These are phyloP conservation scores for Fusarium pseudograminearum DNA, from an alignment of 2,329 filamentous ascomycete genomes.

Conservation along the genomic window DNA sequence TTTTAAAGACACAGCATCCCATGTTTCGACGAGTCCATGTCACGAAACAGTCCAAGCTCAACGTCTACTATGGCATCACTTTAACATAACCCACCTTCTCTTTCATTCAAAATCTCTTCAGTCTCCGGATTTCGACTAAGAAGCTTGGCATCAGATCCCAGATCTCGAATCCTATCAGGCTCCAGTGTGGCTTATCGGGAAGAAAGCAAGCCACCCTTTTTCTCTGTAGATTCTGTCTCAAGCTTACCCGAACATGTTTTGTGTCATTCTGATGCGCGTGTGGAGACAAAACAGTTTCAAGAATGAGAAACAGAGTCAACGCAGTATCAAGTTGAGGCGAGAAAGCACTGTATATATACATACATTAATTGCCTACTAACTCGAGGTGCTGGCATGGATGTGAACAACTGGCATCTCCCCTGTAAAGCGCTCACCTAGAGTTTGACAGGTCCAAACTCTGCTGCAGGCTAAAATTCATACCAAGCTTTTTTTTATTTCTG, in stretches of 20 bases:
- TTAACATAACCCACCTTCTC: neutral
- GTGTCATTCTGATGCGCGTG: constrained; percentile 7
- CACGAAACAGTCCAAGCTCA: neutral
- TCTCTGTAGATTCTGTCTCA: constrained; percentile 25
- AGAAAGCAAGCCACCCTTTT: constrained; percentile 21
- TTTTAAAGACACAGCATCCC: neutral
- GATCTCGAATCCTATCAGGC: constrained; percentile 1
- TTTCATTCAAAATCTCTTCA: neutral
- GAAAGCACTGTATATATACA: neutral
- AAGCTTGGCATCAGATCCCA: neutral
- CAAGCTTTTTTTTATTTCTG: constrained; percentile 3
- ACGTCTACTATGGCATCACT: neutral
- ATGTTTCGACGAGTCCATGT: neutral
- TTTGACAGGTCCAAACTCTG: constrained; percentile 9
- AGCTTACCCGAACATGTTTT: constrained; percentile 1
- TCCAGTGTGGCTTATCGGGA: constrained; percentile 22
- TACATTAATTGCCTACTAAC: neutral
- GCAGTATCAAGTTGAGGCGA: neutral
- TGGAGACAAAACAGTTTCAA: neutral
- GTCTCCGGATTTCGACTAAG: constrained; percentile 7
- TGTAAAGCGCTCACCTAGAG: neutral
- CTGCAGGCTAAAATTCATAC: constrained; percentile 1
- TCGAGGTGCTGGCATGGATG: neutral
- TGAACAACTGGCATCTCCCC: constrained; percentile 1
- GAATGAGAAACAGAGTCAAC: neutral